Base-by-base conservation (phyloP, 164 flowering plant species). In the Pachysandra terminalis region DNA sequence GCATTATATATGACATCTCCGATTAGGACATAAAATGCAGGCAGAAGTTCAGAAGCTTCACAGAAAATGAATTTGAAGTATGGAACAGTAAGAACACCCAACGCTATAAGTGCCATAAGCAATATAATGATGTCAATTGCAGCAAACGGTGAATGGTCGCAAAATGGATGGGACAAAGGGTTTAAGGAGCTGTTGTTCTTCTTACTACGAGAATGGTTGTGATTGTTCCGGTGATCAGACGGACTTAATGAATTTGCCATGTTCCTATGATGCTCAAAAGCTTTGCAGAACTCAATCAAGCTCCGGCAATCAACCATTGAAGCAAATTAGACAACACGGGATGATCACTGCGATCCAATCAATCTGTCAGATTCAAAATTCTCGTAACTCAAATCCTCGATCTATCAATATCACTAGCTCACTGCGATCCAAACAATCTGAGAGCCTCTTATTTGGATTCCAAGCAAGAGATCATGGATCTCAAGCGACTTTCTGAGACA, bases 231-330 rank as follows among this genome's bases (percentile, higher is more conserved):
- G 56, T 73, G 58, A 27, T 71, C 72, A 12, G 73, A 24, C 48
- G 51, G 23, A 28, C 68, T 68, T 27, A 59, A 41, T 15, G 79
- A 63, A 68, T 69, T 74, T 25, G 65, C 61, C 57, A 22, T 56
- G 75, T 71, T 73, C 68, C 68, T 66, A 70, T 81, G 84, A 58
- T 79, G 84, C 65, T 81, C 81, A 58, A 81, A 84, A 22, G 86
- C 83, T 60, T 68, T 75, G 81, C 86, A 84, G 67, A 84, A 84
- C 49, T 84, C 85, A 52, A 84, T 81, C 79, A 84, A 73, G 66
- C 83, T 79, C 21, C 86, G 83, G 72, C 88, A 84, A 75, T 84
- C 88, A 45, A 84, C 83, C 84, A 82, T 80, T 59, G 85, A 75
- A 63, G 61, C 23, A 57, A 24, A 67, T n/a, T 7, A 13, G 17